A percentile compares a stretch with the other conserved stretches of the same genome.
These are phyloP conservation scores for Populus ilicifolia DNA, from an alignment of 345 rosid species.

Conservation along the genomic window DNA sequence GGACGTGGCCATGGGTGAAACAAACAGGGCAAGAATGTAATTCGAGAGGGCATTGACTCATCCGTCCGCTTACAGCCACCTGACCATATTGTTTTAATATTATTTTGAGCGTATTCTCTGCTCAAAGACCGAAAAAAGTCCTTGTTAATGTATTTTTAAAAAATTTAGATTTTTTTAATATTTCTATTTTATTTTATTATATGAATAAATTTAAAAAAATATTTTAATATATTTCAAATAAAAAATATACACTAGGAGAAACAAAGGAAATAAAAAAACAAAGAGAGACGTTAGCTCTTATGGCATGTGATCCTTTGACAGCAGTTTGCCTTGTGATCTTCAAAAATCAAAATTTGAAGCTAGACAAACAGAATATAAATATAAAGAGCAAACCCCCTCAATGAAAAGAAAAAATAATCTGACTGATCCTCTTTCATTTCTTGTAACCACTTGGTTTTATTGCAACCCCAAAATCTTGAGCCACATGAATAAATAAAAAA, in stretches of 20 bases:
- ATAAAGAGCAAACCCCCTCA: neutral
- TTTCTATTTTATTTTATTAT: too few species aligned
- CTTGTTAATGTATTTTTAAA: too few species aligned
- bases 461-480: neutral
- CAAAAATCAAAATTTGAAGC: slow-evolving; percentile 36
- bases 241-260: neutral
- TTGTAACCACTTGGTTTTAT: neutral
- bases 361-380: slow-evolving; percentile 14
- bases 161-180: too few species aligned
- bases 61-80: neutral
- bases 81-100: slow-evolving; percentile 20
- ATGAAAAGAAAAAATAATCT: neutral
- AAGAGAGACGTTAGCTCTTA: slow-evolving; percentile 51
- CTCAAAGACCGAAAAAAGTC: too few species aligned
- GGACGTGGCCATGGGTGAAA: neutral
- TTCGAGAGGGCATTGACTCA: neutral
- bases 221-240: too few species aligned
- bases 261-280: neutral
- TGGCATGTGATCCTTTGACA: slow-evolving; percentile 27
- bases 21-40: slow-evolving; percentile 7
- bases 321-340: slow-evolving; percentile 19
- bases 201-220: too few species aligned
- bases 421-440: slow-evolving; percentile 2
- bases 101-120: slow-evolving; percentile 32
- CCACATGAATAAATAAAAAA: neutral